phyloP scores from a whole-genome alignment of 495 filamentous ascomycete genomes.

The Penicillium turbatum region DNA sequence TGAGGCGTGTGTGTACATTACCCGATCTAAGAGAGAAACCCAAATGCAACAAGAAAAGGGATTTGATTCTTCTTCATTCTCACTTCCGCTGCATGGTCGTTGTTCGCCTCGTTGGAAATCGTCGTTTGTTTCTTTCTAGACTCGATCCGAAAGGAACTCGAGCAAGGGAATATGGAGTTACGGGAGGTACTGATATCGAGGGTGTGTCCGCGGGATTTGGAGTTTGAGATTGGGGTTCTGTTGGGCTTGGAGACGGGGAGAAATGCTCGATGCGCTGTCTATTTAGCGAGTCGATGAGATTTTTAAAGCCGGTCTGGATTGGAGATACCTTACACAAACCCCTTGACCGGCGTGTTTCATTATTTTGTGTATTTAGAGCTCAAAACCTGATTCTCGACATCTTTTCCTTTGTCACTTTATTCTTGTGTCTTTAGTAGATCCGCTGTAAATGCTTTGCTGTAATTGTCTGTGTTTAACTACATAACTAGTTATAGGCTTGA shows the following conservation, averaged over 20 bases:
- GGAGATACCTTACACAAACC: constrained; percentile 18
- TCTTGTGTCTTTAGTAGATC: constrained; percentile 3
- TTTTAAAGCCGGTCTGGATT: constrained; percentile 29
- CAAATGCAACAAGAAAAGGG: constrained; percentile 28
- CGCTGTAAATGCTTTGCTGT: background rate
- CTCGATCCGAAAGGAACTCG: constrained; percentile 9
- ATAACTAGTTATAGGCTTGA: too few relatives aligned
- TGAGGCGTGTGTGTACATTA: constrained; percentile 49
- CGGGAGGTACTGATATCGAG: background rate
- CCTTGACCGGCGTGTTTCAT: constrained; percentile 40
- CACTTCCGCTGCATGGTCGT: background rate
- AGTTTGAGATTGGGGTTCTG: background rate
- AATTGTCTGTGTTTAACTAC: too few relatives aligned
- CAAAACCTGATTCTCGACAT: constrained; percentile 29
- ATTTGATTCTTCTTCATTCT: constrained; percentile 18
- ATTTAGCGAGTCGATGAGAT: constrained; percentile 28
- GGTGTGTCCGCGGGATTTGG: background rate
- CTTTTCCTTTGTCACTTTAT: constrained; percentile 15
- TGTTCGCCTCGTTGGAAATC: background rate
- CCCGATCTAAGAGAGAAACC: constrained; percentile 38
- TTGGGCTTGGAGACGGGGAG: background rate
- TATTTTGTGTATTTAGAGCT: constrained; percentile 49
- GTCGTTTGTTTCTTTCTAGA: constrained; percentile 4
- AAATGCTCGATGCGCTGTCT: constrained; percentile 13
- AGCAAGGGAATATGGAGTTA: constrained; percentile 3